Conservation (phyloP, 1,139 yeast species). For the Sugiyamaella xylanicola region DNA sequence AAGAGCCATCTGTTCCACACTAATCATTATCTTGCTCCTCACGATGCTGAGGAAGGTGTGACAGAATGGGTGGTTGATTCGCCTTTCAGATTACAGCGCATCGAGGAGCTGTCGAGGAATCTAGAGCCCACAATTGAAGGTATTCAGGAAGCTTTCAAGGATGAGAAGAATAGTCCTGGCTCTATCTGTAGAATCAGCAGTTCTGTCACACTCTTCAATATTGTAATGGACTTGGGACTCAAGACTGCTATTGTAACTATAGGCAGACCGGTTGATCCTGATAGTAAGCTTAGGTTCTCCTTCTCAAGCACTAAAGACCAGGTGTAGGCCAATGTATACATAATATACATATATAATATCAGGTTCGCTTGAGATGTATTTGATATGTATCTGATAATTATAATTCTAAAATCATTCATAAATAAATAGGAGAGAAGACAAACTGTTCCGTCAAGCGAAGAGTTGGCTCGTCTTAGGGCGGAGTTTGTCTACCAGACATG, state of each 20-base stretch:
- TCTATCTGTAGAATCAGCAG: slow-evolving; percentile 28
- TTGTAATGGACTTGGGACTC: slow-evolving; percentile 30
- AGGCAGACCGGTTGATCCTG: slow-evolving; percentile 30
- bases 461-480: too few species aligned
- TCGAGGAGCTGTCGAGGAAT: slow-evolving; percentile 24
- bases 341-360: too few species aligned
- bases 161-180: slow-evolving; percentile 27
- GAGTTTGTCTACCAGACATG: slow-evolving; percentile 9
- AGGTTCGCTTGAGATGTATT: too few species aligned
- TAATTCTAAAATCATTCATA: too few species aligned
- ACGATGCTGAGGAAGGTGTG: slow-evolving; percentile 24
- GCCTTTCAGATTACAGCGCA: slow-evolving; percentile 26
- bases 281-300: slow-evolving; percentile 9
- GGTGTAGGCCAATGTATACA: too few species aligned
- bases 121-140: slow-evolving; percentile 22
- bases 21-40: slow-evolving; percentile 31
- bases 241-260: slow-evolving; percentile 25
- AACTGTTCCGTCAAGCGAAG: too few species aligned
- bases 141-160: slow-evolving; percentile 28
- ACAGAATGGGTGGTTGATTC: slow-evolving; percentile 27
- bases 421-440: too few species aligned
- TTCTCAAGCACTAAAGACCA: too few species aligned
- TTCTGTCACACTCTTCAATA: slow-evolving; percentile 30
- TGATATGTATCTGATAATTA: too few species aligned
- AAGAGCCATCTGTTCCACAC: slow-evolving; percentile 28